Evolutionary conservation across 164 flowering plant species (phyloP), one percentile per base, ranked within the genome.

Genomic region (Stephania japonica): DNA sequence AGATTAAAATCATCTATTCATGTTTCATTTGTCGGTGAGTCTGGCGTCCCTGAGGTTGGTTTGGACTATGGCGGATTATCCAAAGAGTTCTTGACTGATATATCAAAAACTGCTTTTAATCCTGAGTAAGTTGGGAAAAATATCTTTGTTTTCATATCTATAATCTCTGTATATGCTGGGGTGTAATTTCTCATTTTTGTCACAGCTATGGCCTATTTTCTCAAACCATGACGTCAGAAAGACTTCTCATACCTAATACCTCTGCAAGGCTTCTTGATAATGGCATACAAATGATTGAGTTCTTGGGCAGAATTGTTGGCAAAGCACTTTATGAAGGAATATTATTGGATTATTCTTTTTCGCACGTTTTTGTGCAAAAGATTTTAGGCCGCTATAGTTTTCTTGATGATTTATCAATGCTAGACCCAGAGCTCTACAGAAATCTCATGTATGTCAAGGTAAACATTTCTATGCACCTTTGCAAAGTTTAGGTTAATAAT

Each of bases 251-350:
- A 43, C 99, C 99, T 25, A 93, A 89, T 82, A 71, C 88, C 62
- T 80, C 93, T 72, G 99, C 98, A 77, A 87, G 86, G 82, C 86
- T 81, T 73, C 72, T 81, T 68, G 95, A 90, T 26, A 91, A 96
- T 81, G 97, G 98, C 53, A 77, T 92, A 56, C 94, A 87, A 80
- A 89, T 90, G 98, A 90, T 96, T 81, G 99, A 96, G 81, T 96
- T 96, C 80, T 91, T 96, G 72, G 99, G 99, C 77, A 90, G 90
- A 86, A 81, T 96, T 82, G 99, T 96, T 83, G 99, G 99, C 14
- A 96, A 96, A 86, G 97, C 98, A 67, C 94, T 96, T n/a, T 96
- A 96, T 81, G 99, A 96, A 87, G 99, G 98, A 78, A 90, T 96
- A 64, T 83, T 96, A 42, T 86, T 96, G 24, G 98, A 96, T 78